A percentile compares a stretch with the other conserved stretches of the same genome.
phyloP scores from a whole-genome alignment of 805 yeast species.

The Suhomyces prunicola region DNA sequence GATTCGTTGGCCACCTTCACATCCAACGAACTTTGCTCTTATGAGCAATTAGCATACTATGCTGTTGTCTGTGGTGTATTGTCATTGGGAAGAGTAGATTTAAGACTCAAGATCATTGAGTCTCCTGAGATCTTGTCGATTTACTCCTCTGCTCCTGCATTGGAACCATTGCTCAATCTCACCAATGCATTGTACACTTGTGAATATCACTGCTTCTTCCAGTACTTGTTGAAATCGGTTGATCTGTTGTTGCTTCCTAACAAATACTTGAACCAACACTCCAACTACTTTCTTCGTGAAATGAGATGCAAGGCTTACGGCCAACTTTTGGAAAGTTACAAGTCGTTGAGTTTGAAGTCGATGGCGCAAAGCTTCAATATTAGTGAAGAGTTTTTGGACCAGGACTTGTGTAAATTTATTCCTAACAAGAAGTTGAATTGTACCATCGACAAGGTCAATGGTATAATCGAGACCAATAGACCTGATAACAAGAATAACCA shows the following conservation, averaged over 20 bases:
- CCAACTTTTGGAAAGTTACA: constrained; percentile 90
- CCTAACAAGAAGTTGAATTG: constrained; percentile 93
- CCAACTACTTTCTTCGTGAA: constrained; percentile 83
- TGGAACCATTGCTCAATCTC: constrained; percentile 78
- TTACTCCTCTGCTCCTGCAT: constrained; percentile 61
- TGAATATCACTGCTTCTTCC: constrained; percentile 78
- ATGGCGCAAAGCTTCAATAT: constrained; percentile 96
- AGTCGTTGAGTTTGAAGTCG: constrained; percentile 80
- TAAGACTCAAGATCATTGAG: constrained; percentile 82
- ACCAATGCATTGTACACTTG: constrained; percentile 86
- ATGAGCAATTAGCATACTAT: constrained; percentile 85
- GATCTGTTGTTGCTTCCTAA: constrained; percentile 62
- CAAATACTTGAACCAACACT: constrained; percentile 70
- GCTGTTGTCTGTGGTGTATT: constrained; percentile 88
- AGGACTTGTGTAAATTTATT: constrained; percentile 83
- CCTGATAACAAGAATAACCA: constrained; percentile 96
- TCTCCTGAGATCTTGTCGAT: constrained; percentile 90
- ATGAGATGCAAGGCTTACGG: constrained; percentile 93
- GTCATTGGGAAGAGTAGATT: constrained; percentile 74
- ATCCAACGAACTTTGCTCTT: constrained; percentile 82
- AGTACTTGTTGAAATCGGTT: constrained; percentile 71
- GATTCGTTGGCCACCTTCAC: constrained; percentile 96
- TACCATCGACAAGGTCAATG: constrained; percentile 92
- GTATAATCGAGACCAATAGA: constrained; percentile 90
- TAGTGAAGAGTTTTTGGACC: constrained; percentile 80